A percentile compares a stretch with the other conserved stretches of the same genome.
These are phyloP conservation scores for Ascochyta rabiei DNA, from an alignment of 2,329 filamentous ascomycete species.

Conservation along the genomic window DNA sequence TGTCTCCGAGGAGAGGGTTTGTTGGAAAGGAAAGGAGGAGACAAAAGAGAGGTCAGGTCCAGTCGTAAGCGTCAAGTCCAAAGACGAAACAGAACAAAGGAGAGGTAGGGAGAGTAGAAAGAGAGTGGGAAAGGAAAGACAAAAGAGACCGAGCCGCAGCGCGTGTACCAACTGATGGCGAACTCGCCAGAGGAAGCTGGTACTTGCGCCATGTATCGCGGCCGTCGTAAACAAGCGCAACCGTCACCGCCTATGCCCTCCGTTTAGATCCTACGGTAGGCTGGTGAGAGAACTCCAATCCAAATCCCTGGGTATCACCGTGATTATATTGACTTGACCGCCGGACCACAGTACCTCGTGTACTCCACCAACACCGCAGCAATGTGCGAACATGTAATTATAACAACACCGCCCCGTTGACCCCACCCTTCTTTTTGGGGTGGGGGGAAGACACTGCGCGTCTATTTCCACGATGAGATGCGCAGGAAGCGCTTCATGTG, in stretches of 20 bases:
- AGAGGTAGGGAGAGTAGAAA: constrained; percentile 6
- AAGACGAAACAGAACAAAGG: constrained; percentile 13
- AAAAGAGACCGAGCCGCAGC: constrained; percentile 12
- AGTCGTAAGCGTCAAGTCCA: constrained; percentile 20
- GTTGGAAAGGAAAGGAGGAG: constrained; percentile 2
- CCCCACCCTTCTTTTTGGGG: not conserved
- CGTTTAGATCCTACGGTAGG: constrained; percentile 9
- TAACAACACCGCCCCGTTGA: constrained; percentile 1
- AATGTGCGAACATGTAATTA: constrained; percentile 14
- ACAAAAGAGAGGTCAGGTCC: constrained; percentile 18
- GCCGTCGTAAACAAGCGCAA: constrained; percentile 15
- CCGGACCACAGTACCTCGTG: constrained; percentile 16
- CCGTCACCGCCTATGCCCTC: constrained; percentile 11
- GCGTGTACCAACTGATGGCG: constrained; percentile 8
- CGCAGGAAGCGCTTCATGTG: constrained; percentile 47
- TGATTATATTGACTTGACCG: constrained; percentile 19
- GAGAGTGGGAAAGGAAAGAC: constrained; percentile 1
- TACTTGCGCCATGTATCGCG: constrained; percentile 25
- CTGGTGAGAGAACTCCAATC: constrained; percentile 19
- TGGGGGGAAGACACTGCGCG: not conserved
- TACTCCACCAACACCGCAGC: constrained; percentile 16
- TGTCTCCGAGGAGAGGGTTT: not conserved
- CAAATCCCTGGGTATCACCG: constrained; percentile 19
- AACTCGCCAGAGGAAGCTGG: constrained; percentile 35
- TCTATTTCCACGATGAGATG: constrained; percentile 41